Percentiles rank a stretch among this genome's conserved stretches.
These are phyloP conservation scores for Chalaropsis thielavioides DNA, from an alignment of 2,329 filamentous ascomycete genomes.

Conservation along the genomic window DNA sequence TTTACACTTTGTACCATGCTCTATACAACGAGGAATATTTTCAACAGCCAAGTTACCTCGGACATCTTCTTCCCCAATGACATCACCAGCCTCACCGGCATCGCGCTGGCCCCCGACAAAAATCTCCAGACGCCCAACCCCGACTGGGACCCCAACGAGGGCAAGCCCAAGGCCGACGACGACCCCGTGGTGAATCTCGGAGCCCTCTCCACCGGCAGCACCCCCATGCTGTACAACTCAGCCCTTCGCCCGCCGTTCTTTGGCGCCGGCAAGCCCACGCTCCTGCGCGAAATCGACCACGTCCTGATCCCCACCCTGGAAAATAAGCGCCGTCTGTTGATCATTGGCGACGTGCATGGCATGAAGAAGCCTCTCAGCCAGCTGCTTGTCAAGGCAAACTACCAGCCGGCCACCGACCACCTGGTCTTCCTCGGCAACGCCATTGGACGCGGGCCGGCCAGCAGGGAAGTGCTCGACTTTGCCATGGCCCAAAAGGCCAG, in stretches of 20 bases:
- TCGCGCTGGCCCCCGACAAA: background rate
- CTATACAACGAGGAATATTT: slow-evolving; percentile 17
- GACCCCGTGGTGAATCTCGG: slow-evolving; percentile 11
- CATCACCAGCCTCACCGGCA: background rate
- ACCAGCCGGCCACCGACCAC: slow-evolving; percentile 47
- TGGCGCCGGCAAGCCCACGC: slow-evolving; percentile 20
- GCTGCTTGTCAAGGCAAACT: slow-evolving; percentile 53
- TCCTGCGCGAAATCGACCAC: slow-evolving; percentile 24
- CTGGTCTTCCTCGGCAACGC: slow-evolving; percentile 65
- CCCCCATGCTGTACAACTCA: slow-evolving; percentile 29
- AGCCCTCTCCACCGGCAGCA: background rate
- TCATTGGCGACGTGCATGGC: slow-evolving; percentile 89
- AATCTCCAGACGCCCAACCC: background rate
- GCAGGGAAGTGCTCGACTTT: slow-evolving; percentile 58
- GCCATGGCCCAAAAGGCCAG: slow-evolving; percentile 61
- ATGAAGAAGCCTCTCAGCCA: slow-evolving; percentile 53
- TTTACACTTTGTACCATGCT: slow-evolving; percentile 15
- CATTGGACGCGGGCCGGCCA: slow-evolving; percentile 63
- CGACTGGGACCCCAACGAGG: slow-evolving; percentile 1
- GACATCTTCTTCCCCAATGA: slow-evolving; percentile 8
- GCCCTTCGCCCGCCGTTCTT: slow-evolving; percentile 28
- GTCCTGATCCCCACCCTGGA: slow-evolving; percentile 24
- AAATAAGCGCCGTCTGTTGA: slow-evolving; percentile 48
- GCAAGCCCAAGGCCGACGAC: slow-evolving; percentile 5
- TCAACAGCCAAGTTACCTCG: slow-evolving; percentile 8